Evolutionary conservation across 2,329 filamentous ascomycete genomes (phyloP).

Genomic region (Trichoderma simmonsii): DNA sequence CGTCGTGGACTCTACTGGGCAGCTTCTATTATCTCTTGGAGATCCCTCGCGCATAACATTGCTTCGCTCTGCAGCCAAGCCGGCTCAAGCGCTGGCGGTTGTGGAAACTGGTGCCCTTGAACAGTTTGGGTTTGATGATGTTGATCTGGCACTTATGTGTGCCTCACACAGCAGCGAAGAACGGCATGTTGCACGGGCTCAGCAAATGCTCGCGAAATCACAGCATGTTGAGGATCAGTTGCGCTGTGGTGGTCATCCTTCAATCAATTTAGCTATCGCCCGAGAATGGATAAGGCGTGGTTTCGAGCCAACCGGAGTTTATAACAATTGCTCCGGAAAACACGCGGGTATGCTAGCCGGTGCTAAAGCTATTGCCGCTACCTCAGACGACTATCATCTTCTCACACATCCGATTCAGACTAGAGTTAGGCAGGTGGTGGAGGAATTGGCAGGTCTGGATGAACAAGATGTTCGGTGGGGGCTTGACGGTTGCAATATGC

Average conservation of each 20-base stretch:
- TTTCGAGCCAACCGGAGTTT: conserved; percentile 36
- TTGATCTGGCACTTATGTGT: conserved; percentile 46
- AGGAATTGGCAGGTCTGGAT: conserved; percentile 33
- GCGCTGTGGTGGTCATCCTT: conserved; percentile 42
- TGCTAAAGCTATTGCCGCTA: conserved; percentile 34
- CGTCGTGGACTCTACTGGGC: conserved; percentile 37
- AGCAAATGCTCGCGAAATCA: conserved; percentile 37
- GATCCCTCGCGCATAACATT: conserved; percentile 42
- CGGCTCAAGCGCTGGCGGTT: conserved; percentile 43
- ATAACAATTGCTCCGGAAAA: conserved; percentile 49
- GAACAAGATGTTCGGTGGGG: conserved; percentile 38
- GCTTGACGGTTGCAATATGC: conserved; percentile 47
- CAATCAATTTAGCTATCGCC: conserved; percentile 35
- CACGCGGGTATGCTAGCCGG: conserved; percentile 47
- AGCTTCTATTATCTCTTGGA: conserved; percentile 39
- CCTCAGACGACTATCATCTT: conserved; percentile 35
- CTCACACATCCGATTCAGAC: conserved; percentile 38
- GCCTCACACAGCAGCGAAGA: conserved; percentile 46
- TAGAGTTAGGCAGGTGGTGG: conserved; percentile 35
- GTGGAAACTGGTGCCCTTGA: conserved; percentile 41
- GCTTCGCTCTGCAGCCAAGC: conserved; percentile 45
- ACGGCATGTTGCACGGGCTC: conserved; percentile 37
- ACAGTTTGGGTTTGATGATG: conserved; percentile 35
- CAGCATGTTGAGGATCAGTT: conserved; percentile 35
- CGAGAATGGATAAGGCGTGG: conserved; percentile 38